Evolutionary conservation across 192 early-diverging fungal genomes (phyloP).

Genomic region (Podila epicladia): DNA sequence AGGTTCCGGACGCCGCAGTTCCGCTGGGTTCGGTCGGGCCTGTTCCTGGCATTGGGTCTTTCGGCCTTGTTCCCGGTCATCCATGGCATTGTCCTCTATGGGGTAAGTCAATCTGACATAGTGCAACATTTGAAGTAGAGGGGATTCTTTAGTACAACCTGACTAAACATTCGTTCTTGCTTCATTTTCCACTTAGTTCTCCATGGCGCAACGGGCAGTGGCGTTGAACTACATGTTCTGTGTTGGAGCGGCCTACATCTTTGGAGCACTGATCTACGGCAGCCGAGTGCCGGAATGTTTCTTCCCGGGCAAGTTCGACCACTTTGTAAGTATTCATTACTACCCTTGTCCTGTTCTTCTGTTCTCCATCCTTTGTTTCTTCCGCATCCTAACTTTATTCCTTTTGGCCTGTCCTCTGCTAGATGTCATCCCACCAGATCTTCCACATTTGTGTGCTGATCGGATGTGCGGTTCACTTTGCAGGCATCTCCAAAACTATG

Average conservation of each 20-base stretch:
- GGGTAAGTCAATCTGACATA: constrained; percentile 56
- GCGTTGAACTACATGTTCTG: constrained; percentile 71
- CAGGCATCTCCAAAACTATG: constrained; percentile 72
- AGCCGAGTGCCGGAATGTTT: constrained; percentile 85
- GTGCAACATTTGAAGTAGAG: not conserved
- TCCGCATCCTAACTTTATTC: not conserved
- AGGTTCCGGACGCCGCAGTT: constrained; percentile 79
- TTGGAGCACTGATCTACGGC: constrained; percentile 90
- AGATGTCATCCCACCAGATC: constrained; percentile 88
- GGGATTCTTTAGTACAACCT: not conserved
- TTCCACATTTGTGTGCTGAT: constrained; percentile 86
- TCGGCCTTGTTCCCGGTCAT: constrained; percentile 77
- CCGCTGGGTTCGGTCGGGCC: constrained; percentile 78
- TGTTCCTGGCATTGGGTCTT: constrained; percentile 85
- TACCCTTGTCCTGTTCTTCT: not conserved
- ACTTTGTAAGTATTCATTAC: constrained; percentile 65
- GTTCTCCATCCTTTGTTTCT: not conserved
- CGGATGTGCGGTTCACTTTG: constrained; percentile 77
- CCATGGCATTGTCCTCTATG: constrained; percentile 75
- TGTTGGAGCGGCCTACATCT: constrained; percentile 85
- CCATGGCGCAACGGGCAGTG: constrained; percentile 59
- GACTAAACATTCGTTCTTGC: not conserved
- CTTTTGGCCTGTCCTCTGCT: not conserved
- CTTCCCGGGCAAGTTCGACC: constrained; percentile 88
- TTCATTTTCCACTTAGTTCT: constrained; percentile 16